Evolutionary conservation across 805 yeast species (phyloP).

Genomic region (Candida cerambycidarum): DNA sequence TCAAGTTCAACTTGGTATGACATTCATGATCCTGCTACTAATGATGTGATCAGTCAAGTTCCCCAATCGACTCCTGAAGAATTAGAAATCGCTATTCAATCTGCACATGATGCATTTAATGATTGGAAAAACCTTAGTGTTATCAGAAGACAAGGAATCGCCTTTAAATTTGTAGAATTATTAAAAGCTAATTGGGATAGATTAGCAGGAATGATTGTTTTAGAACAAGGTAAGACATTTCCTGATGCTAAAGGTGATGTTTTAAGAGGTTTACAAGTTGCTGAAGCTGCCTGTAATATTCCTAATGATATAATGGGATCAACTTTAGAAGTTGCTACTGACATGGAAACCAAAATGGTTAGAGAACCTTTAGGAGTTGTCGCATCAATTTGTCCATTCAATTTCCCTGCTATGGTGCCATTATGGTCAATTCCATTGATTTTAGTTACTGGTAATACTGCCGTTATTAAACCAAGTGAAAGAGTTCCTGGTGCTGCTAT

Average conservation of each 20-base stretch:
- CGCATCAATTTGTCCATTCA: constrained; percentile 77
- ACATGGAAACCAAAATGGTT: constrained; percentile 76
- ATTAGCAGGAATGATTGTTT: constrained; percentile 54
- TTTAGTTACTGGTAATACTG: constrained; percentile 71
- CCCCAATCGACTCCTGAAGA: constrained; percentile 73
- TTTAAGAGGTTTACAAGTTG: constrained; percentile 73
- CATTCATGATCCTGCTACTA: constrained; percentile 75
- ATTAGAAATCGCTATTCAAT: constrained; percentile 60
- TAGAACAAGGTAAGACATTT: constrained; percentile 66
- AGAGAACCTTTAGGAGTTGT: constrained; percentile 76
- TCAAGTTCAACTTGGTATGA: constrained; percentile 61
- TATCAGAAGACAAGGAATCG: constrained; percentile 69
- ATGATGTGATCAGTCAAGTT: constrained; percentile 61
- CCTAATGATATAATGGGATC: constrained; percentile 65
- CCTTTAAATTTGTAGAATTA: constrained; percentile 66
- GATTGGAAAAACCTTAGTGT: constrained; percentile 55
- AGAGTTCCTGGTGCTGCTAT: constrained; percentile 81
- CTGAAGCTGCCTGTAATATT: constrained; percentile 69
- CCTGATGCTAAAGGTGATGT: constrained; percentile 75
- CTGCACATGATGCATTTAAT: constrained; percentile 64
- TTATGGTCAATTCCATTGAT: constrained; percentile 65
- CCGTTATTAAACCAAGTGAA: constrained; percentile 62
- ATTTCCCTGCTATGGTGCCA: constrained; percentile 84
- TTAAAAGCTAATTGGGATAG: constrained; percentile 67
- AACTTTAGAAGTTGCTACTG: constrained; percentile 64